Evolutionary conservation across 1,139 yeast genomes (phyloP), one percentile per base, ranked within the genome.

Genomic region (Meyerozyma carpophila): DNA sequence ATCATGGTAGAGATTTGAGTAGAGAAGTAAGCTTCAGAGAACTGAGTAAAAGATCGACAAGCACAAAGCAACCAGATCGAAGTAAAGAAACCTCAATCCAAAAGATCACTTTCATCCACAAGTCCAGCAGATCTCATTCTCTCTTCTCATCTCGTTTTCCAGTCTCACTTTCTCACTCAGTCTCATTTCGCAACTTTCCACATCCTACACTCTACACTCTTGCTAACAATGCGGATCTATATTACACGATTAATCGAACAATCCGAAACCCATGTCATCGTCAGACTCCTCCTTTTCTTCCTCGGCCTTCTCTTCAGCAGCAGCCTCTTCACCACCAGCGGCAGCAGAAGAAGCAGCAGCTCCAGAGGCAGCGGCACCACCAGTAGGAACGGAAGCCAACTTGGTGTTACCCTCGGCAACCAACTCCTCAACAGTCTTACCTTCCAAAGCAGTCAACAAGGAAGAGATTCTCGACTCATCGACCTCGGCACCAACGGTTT

Each of bases 201-300:
- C 24, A 39, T 25, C 36, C 20, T 21, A 21, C 31, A 29, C 31
- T 18, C 18, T 32, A 24, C 32, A 14, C 20, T 14, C 25, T 40
- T 18, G 5, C 41, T 14, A 16, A 31, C 29, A 36, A 32, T 41
- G 16, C 26, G 25, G 31, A 39, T 34, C 37, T 34, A 34, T 34
- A 34, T 34, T 37, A 39, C 28, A 40, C 49, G 51, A 42, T 73
- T 84, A 85, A 76, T 84, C 94, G 81, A 85, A 85, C 73, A 85
- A 80, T 77, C 93, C 93, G 84, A 84, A 82, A 61, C 91, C 93
- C 91, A 85, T 84, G 72, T 83, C 93, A 63, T 77, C 84, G 67
- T 82, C 90, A 54, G 76, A 70, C 66, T 62, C 68, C 50, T 60
- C 66, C 57, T 59, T 70, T 54, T 61, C 73, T 51, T 61, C 70